A percentile compares a stretch with the other conserved stretches of the same genome.
Conservation (phyloP, 2,329 filamentous ascomycete genomes). For the Boeremia lycopersici region DNA sequence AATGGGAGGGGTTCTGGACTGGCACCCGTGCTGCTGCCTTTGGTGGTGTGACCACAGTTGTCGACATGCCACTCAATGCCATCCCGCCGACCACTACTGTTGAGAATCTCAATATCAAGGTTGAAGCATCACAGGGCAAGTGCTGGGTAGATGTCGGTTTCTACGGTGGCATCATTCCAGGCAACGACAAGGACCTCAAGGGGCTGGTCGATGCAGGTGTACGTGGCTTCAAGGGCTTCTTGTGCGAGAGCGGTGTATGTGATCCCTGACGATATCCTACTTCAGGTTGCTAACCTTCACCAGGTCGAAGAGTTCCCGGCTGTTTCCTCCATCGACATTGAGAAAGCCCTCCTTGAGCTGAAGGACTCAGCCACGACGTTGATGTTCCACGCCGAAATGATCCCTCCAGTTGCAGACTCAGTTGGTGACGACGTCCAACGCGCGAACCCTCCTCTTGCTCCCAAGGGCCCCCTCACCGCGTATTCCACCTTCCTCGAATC, state of each 20-base stretch:
- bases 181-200: conserved; percentile 79
- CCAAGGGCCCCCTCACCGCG: conserved; percentile 72
- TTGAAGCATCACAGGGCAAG: conserved; percentile 80
- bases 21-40: conserved; percentile 93
- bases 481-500: conserved; percentile 94
- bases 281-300: background rate
- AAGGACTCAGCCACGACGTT: conserved; percentile 84
- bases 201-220: conserved; percentile 84
- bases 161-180: conserved; percentile 92
- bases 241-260: conserved; percentile 94
- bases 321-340: conserved; percentile 79
- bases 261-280: no score
- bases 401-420: conserved; percentile 81
- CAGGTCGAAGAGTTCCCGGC: conserved; percentile 96
- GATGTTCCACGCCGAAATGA: conserved; percentile 99
- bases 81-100: conserved; percentile 96
- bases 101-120: conserved; percentile 79
- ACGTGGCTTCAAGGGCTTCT: conserved; percentile 94
- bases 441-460: conserved; percentile 71
- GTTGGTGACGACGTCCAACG: conserved; percentile 77
- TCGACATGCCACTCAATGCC: conserved; percentile 98
- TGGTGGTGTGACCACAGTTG: conserved; percentile 92
- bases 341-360: conserved; percentile 78
- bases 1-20: conserved; percentile 98
- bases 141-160: conserved; percentile 99